Percentiles rank a stretch among this genome's conserved stretches.
These are phyloP conservation scores for Talaromyces proteolyticus DNA, from an alignment of 495 filamentous ascomycete genomes.

Conservation along the genomic window DNA sequence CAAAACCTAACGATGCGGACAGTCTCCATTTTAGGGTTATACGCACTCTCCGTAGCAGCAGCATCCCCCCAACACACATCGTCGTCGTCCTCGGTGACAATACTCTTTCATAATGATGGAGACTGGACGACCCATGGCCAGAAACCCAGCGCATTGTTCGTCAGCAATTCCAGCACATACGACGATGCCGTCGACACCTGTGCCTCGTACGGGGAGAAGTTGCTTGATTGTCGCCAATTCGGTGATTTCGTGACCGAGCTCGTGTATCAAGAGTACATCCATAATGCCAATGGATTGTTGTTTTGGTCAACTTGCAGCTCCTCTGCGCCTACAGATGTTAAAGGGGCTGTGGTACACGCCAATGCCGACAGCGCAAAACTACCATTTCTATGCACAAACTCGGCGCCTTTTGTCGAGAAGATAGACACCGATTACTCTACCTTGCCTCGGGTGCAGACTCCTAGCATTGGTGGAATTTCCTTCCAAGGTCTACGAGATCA, in stretches of 20 bases:
- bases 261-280: neutral
- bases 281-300: neutral
- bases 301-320: conserved; percentile 1
- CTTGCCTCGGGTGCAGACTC: conserved; percentile 1
- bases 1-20: neutral
- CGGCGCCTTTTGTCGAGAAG: conserved; percentile 19
- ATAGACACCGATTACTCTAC: conserved; percentile 17
- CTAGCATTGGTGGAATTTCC: conserved; percentile 11
- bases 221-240: neutral
- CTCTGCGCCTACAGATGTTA: neutral
- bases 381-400: conserved; percentile 20
- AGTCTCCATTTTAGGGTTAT: neutral
- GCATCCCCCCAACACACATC: neutral
- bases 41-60: neutral
- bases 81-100: neutral
- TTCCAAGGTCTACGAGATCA: conserved; percentile 44
- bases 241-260: neutral
- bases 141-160: neutral
- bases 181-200: neutral
- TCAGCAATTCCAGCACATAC: neutral
- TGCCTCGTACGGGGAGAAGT: neutral
- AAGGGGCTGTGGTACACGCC: neutral
- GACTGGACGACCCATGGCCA: neutral
- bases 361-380: conserved; percentile 1
- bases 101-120: conserved; percentile 1